These are phyloP conservation scores for Mucor saturninus DNA, from an alignment of 371 early-diverging fungal species.

Conservation along the genomic window DNA sequence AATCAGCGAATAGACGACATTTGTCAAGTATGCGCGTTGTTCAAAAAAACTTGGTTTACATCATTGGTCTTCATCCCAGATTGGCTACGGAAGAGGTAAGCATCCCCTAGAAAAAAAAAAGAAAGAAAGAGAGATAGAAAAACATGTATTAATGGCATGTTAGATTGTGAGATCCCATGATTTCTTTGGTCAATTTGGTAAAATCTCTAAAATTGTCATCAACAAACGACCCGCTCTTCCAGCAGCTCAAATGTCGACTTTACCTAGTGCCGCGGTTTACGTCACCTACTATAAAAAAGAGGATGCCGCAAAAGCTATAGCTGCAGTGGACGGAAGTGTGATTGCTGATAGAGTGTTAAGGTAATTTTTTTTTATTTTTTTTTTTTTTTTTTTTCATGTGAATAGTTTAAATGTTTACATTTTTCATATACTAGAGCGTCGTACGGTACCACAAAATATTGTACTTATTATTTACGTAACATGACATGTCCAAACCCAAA, in stretches of 20 bases:
- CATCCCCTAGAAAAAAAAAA: background rate
- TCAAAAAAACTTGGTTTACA: slow-evolving; percentile 95
- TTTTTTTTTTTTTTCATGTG: slow-evolving; percentile 23
- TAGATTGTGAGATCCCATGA: slow-evolving; percentile 65
- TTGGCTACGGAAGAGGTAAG: slow-evolving; percentile 88
- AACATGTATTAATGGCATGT: background rate
- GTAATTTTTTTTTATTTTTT: slow-evolving; percentile 32
- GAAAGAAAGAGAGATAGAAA: background rate
- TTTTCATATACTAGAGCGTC: slow-evolving; percentile 60
- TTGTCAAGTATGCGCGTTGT: slow-evolving; percentile 91
- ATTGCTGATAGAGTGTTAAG: slow-evolving; percentile 84
- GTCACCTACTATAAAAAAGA: slow-evolving; percentile 89
- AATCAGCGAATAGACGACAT: slow-evolving; percentile 83
- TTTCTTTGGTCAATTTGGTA: slow-evolving; percentile 96
- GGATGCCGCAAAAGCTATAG: slow-evolving; percentile 90
- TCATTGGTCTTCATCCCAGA: slow-evolving; percentile 86
- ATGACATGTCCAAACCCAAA: slow-evolving; percentile 80
- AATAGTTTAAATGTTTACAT: slow-evolving; percentile 59
- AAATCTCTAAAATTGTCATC: slow-evolving; percentile 87
- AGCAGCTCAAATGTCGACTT: slow-evolving; percentile 34
- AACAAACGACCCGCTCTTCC: slow-evolving; percentile 63
- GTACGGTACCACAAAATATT: slow-evolving; percentile 92
- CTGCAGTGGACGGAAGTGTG: slow-evolving; percentile 87
- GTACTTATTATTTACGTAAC: slow-evolving; percentile 80
- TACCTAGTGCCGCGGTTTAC: slow-evolving; percentile 68